Conservation (phyloP, 2,329 filamentous ascomycete species). For the Pseudogymnoascus verrucosus region DNA sequence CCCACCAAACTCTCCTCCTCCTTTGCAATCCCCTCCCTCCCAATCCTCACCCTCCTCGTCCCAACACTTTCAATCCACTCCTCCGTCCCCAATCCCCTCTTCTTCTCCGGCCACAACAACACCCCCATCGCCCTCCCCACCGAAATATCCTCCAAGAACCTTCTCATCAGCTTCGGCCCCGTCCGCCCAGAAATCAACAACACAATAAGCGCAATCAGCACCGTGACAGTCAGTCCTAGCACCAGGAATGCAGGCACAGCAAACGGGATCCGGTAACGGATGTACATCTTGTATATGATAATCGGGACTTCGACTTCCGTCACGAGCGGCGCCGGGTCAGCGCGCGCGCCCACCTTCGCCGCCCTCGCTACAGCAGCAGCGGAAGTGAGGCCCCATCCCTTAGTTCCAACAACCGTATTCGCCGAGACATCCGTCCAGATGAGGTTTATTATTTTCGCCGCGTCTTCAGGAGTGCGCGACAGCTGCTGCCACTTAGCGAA, state of each 20-base stretch:
- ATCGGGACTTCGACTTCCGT: neutral
- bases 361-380: neutral
- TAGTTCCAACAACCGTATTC: conserved; percentile 36
- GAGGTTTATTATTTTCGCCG: conserved; percentile 33
- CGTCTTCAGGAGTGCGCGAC: conserved; percentile 20
- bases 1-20: neutral
- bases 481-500: conserved; percentile 34
- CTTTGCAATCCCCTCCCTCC: neutral
- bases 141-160: neutral
- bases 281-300: neutral
- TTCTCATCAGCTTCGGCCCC: neutral
- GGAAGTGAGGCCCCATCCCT: conserved; percentile 11
- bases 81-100: neutral
- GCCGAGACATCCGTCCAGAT: conserved; percentile 39
- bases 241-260: neutral
- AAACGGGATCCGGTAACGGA: neutral
- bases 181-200: neutral
- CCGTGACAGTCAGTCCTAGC: neutral
- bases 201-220: neutral
- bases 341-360: neutral
- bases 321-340: neutral
- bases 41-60: neutral
- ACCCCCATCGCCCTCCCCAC: neutral
- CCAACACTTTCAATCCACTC: neutral
- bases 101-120: neutral